Evolutionary conservation across 2,329 filamentous ascomycete species (phyloP).

Genomic region (Neonectria sp.): DNA sequence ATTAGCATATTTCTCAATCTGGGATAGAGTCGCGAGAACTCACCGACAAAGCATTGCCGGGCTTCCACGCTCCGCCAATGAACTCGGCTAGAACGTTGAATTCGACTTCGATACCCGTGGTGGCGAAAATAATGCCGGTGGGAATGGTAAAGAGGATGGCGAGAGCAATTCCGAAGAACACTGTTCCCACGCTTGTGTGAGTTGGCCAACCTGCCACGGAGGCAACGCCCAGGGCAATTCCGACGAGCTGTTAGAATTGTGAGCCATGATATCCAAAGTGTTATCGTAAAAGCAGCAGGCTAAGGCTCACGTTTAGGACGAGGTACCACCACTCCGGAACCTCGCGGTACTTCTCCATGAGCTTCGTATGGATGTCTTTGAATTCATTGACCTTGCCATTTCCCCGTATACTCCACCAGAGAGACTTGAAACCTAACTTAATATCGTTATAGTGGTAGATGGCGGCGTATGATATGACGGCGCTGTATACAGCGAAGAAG

Average conservation of each 20-base stretch:
- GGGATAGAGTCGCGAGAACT: fast-evolving
- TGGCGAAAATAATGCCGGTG: conserved; percentile 61
- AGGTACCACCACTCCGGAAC: conserved; percentile 65
- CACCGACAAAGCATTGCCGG: conserved; percentile 59
- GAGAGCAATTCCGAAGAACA: conserved; percentile 61
- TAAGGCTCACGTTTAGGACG: conserved; percentile 35
- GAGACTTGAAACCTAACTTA: conserved; percentile 49
- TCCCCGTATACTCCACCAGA: conserved; percentile 36
- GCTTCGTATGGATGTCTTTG: conserved; percentile 59
- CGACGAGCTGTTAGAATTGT: conserved; percentile 34
- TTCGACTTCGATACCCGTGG: conserved; percentile 60
- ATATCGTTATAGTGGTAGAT: conserved; percentile 54
- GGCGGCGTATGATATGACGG: conserved; percentile 54
- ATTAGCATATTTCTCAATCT: neutral
- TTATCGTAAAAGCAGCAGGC: too few relatives aligned
- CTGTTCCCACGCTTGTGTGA: conserved; percentile 58
- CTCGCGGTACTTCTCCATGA: conserved; percentile 62
- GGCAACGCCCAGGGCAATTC: conserved; percentile 54
- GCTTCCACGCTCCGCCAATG: conserved; percentile 60
- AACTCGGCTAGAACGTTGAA: conserved; percentile 65
- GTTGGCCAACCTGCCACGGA: conserved; percentile 58
- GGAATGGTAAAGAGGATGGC: conserved; percentile 61
- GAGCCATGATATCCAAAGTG: neutral
- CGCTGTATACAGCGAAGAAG: conserved; percentile 49
- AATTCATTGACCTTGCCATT: conserved; percentile 38